Base-by-base conservation (phyloP, 352 stramenopile species). In the Aphanomyces invadans region DNA sequence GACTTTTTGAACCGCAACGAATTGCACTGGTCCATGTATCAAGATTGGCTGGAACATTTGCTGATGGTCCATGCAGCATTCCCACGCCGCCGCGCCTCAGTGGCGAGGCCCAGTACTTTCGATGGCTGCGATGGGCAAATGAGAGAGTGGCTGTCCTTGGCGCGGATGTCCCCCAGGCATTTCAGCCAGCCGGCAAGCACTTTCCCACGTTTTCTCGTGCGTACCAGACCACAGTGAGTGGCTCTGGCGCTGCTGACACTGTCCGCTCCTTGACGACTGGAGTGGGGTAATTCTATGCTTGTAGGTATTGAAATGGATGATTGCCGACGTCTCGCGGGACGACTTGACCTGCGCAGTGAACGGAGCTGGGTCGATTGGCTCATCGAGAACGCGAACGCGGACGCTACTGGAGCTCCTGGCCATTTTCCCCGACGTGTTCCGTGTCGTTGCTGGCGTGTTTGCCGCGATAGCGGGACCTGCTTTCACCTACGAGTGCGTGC, bases 81-180 rank as follows among this genome's bases (percentile, higher is more conserved):
- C 39, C 39, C 39, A 48, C 39, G 39, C 17, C 17, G 39, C 17
- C n/a, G 15, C 39, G 39, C n/a, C n/a, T 86, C 12, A 87, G 69
- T 64, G 77, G 71, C 32, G 71, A 88, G 25, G 75, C 76, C 28
- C 77, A 89, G 32, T 89, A 86, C 68, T 88, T 87, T 48, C 73
- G 75, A 9, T 90, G 80, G 79, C 72, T 90, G 31, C 79, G 79
- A 23, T 90, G 79, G 77, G 62, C 67, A 17, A 90, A 90, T 55
- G 80, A 88, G 64, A 75, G 77, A 21, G 62, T 85, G 11, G 77
- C 86, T 33, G 68, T 76, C 36, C 46, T 88, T 2, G 62, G 80
- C 29, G 68, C 86, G 57, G 71, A 38, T n/a, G 70, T 79, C 28
- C 44, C 57, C 21, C 61, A 67, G 3, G 48, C 62, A 31, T 72